Conservation (phyloP, 768 basidiomycete species). For the Chalciporus pseudorubinellus region DNA sequence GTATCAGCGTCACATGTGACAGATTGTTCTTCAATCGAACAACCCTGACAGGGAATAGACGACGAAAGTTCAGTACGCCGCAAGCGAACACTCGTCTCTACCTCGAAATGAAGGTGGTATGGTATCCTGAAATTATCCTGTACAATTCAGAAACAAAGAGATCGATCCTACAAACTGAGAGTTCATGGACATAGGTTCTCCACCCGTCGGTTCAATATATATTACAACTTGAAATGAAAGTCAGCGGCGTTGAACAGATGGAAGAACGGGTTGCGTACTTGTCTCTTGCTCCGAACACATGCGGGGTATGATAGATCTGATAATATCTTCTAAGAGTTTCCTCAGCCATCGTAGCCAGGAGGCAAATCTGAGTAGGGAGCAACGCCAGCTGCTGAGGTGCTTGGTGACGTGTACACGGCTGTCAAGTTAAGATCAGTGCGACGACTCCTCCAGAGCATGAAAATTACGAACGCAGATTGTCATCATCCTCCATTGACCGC, state of each 20-base stretch:
- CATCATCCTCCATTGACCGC: conserved; percentile 39
- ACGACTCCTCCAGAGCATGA: background rate
- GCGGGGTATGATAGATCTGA: background rate
- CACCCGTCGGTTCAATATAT: background rate
- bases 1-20: too few species aligned
- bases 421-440: background rate
- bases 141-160: background rate
- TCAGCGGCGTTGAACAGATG: background rate
- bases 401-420: conserved; percentile 32
- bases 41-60: too few species aligned
- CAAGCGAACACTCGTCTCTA: too few species aligned
- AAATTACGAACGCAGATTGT: conserved; percentile 27
- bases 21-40: too few species aligned
- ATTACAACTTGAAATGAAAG: background rate
- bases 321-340: background rate
- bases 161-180: background rate
- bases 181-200: background rate
- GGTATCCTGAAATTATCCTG: background rate
- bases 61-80: too few species aligned
- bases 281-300: background rate
- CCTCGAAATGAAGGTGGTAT: background rate
- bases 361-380: conserved; percentile 26
- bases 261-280: background rate
- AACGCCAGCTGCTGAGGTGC: conserved; percentile 13
- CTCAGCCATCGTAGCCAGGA: conserved; percentile 29